Percentiles rank a stretch among this genome's conserved stretches.
These are phyloP conservation scores for Chamaenerion angustifolium DNA, from an alignment of 345 rosid genomes.

Conservation along the genomic window DNA sequence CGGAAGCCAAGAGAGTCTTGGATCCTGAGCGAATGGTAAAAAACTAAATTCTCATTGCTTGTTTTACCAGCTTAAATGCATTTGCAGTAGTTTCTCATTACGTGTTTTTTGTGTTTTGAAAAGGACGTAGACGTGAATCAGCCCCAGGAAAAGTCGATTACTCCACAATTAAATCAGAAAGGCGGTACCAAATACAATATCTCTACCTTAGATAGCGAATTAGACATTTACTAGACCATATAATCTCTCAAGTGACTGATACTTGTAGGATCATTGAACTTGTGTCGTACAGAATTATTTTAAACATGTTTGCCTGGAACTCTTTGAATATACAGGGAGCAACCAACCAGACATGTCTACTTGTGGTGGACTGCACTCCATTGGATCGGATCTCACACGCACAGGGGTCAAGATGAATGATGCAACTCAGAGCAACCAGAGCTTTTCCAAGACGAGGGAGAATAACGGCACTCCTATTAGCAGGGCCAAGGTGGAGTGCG, in stretches of 20 bases:
- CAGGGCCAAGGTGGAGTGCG: constrained; percentile 43
- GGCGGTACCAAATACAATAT: constrained; percentile 16
- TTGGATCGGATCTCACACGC: constrained; percentile 95
- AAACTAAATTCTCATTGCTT: neutral
- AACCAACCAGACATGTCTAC: constrained; percentile 51
- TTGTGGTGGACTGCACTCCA: constrained; percentile 69
- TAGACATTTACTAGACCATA: too few relatives aligned
- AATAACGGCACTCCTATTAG: constrained; percentile 60
- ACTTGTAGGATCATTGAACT: too few relatives aligned
- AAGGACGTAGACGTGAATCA: constrained; percentile 49
- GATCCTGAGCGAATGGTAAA: constrained; percentile 44
- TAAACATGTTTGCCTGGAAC: neutral
- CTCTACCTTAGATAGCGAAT: neutral
- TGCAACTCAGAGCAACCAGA: constrained; percentile 49
- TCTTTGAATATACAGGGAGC: constrained; percentile 25
- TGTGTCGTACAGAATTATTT: too few relatives aligned
- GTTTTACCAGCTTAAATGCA: neutral
- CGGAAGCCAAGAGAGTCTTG: constrained; percentile 60
- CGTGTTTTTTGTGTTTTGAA: constrained; percentile 1
- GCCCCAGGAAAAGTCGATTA: constrained; percentile 13
- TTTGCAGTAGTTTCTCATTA: neutral
- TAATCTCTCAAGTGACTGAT: too few relatives aligned
- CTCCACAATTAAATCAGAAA: constrained; percentile 11
- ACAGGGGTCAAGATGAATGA: constrained; percentile 47
- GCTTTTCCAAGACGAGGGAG: constrained; percentile 35